Percentiles rank a stretch among this genome's conserved stretches.
Conservation (phyloP, 768 basidiomycete species). For the Gloeostereum incarnatum region DNA sequence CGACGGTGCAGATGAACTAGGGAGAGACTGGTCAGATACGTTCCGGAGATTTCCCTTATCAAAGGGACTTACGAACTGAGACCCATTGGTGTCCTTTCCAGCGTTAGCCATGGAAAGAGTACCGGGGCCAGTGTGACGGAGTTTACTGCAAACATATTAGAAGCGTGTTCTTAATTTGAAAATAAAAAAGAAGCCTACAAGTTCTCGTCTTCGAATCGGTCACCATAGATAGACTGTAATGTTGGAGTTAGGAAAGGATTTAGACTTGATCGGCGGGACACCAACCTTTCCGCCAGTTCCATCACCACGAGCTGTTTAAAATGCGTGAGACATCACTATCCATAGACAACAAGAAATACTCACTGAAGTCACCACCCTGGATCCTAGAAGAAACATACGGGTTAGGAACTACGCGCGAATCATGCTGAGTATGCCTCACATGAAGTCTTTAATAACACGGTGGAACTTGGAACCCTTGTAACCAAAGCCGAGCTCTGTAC, state of each 20-base stretch:
- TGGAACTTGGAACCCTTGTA: slow-evolving; percentile 98
- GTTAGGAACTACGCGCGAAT: not conserved
- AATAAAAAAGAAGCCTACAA: slow-evolving; percentile 44
- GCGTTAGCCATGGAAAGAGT: slow-evolving; percentile 93
- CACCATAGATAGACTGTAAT: slow-evolving; percentile 78
- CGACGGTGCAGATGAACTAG: slow-evolving; percentile 88
- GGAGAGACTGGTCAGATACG: slow-evolving; percentile 7
- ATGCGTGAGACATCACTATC: not conserved
- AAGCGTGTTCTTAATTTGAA: not conserved
- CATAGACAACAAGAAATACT: slow-evolving; percentile 19
- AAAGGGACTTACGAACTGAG: slow-evolving; percentile 69
- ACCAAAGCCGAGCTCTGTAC: slow-evolving; percentile 71
- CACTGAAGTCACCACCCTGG: slow-evolving; percentile 97
- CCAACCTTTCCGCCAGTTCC: slow-evolving; percentile 85
- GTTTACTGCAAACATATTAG: slow-evolving; percentile 54
- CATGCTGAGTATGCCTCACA: slow-evolving; percentile 33
- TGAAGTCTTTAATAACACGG: slow-evolving; percentile 90
- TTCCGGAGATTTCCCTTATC: too few relatives aligned
- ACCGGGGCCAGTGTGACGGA: slow-evolving; percentile 86
- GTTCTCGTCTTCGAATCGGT: slow-evolving; percentile 92
- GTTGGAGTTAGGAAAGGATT: slow-evolving; percentile 3
- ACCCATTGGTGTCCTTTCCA: slow-evolving; percentile 89
- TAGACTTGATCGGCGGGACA: not conserved
- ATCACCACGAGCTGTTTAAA: slow-evolving; percentile 60
- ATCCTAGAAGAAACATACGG: slow-evolving; percentile 46